Evolutionary conservation across 768 basidiomycete genomes (phyloP).

Genomic region (Trametes coccinea): DNA sequence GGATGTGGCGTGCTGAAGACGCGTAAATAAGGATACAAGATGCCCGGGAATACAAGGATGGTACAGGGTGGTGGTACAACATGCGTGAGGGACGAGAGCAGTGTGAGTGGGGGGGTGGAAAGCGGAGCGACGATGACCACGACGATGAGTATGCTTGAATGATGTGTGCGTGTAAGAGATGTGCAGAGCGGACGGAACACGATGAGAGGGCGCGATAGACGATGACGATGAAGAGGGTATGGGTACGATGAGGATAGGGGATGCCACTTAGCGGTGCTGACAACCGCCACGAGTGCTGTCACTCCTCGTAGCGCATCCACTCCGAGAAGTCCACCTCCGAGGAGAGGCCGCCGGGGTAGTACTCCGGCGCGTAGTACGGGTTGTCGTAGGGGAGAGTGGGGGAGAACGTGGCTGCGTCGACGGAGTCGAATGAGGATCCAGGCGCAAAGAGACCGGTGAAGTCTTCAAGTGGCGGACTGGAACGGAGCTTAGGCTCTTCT

Average conservation of each 20-base stretch:
- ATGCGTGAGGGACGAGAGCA: neutral
- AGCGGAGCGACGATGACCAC: neutral
- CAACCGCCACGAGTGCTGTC: neutral
- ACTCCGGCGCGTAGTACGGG: neutral
- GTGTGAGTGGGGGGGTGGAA: neutral
- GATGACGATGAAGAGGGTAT: neutral
- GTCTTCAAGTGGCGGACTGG: neutral
- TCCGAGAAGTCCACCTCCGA: conserved; percentile 13
- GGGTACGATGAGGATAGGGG: neutral
- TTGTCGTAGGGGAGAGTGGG: neutral
- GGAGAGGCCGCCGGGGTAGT: neutral
- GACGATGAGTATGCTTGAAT: neutral
- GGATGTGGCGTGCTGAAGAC: neutral
- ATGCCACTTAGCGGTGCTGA: neutral
- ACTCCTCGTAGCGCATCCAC: conserved; percentile 15
- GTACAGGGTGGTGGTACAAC: conserved; percentile 6
- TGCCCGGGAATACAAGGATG: neutral
- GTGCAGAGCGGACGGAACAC: neutral
- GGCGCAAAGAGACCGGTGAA: neutral
- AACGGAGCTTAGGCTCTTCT: neutral
- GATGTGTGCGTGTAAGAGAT: neutral
- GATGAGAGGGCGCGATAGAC: neutral
- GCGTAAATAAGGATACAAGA: conserved; percentile 9
- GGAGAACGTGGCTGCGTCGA: neutral
- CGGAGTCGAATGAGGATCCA: neutral